These are phyloP conservation scores for Linum usitatissimum DNA, from an alignment of 345 rosid species.

Conservation along the genomic window DNA sequence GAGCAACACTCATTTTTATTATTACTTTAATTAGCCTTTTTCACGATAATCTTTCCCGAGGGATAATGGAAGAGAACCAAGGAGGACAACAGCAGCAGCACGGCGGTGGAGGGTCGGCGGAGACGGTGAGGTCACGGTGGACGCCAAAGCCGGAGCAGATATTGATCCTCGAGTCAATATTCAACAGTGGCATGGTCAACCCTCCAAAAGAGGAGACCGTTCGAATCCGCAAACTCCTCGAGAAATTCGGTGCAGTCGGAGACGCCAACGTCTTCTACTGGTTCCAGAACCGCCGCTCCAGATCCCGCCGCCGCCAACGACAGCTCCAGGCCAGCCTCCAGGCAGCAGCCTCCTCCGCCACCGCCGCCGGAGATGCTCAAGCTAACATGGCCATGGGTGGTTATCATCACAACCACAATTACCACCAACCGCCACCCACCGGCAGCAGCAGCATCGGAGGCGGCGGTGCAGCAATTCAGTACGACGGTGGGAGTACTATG, in stretches of 20 bases:
- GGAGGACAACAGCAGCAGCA: slow-evolving; percentile 26
- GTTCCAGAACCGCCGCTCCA: slow-evolving; percentile 94
- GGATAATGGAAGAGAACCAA: slow-evolving; percentile 48
- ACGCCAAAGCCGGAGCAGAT: slow-evolving; percentile 98
- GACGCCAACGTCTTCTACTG: slow-evolving; percentile 99
- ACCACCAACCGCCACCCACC: not conserved
- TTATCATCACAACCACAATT: slow-evolving; percentile 16
- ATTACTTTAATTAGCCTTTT: no score
- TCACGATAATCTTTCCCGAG: no score
- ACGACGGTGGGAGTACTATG: slow-evolving; percentile 19
- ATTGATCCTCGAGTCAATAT: slow-evolving; percentile 95
- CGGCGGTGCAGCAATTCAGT: slow-evolving; percentile 29
- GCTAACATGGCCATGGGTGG: slow-evolving; percentile 15
- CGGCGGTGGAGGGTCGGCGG: slow-evolving; percentile 25
- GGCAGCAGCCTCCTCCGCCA: slow-evolving; percentile 15
- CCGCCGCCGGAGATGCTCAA: not conserved
- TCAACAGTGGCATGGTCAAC: slow-evolving; percentile 96
- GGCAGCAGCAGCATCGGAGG: not conserved
- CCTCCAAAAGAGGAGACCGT: slow-evolving; percentile 96
- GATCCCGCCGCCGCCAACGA: slow-evolving; percentile 93
- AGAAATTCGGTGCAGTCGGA: slow-evolving; percentile 83
- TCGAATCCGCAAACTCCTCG: slow-evolving; percentile 75
- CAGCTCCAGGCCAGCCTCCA: slow-evolving; percentile 65
- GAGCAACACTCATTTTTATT: no score
- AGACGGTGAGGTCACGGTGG: slow-evolving; percentile 91